Evolutionary conservation across 805 yeast genomes (phyloP), one percentile per base, ranked within the genome.

Genomic region (Candida verbasci): DNA sequence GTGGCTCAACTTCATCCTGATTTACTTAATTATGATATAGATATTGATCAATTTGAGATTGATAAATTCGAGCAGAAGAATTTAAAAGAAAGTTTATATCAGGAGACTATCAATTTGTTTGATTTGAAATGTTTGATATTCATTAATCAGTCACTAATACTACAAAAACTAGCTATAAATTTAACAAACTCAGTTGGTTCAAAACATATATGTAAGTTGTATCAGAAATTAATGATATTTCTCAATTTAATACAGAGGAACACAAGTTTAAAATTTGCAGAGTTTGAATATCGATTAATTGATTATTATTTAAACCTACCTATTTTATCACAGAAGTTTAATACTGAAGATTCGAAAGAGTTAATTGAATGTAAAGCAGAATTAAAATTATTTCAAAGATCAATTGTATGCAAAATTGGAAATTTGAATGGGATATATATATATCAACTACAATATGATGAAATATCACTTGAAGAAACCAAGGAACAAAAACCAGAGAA

Each of bases 291-390:
- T 42, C 50, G 45, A 9, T 41, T 69, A 17, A 58, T 73, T 11
- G 70, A 68, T 51, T 71, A 64, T 38, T 72, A 59, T 47, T 55
- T 64, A 42, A 47, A 46, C 34, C 31, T 54, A 46, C 32, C 44
- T 0, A 43, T 58, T 39, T 42, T 48, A 40, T 26, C 38, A 39
- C n/a, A n/a, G n/a, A 55, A 51, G 31, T 43, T 65, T 17, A 44
- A 54, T 14, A 7, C 18, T 10, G 24, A 33, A 9, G 36, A 42
- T 7, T 42, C 53, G 29, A 41, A 47, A 17, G 63, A 55, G 15
- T 48, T 65, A 1, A 37, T 49, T 11, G 71, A 75, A 42, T 61
- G 56, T 30, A 53, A 70, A 29, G 84, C 78, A 1, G 79, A 77
- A 30, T 45, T 80, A 14, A 58, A 64, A 24, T 49, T 78, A 8